A percentile compares a stretch with the other conserved stretches of the same genome.
Conservation (phyloP, 2,329 filamentous ascomycete species). For the Arthrobotrys sphaeroides region DNA sequence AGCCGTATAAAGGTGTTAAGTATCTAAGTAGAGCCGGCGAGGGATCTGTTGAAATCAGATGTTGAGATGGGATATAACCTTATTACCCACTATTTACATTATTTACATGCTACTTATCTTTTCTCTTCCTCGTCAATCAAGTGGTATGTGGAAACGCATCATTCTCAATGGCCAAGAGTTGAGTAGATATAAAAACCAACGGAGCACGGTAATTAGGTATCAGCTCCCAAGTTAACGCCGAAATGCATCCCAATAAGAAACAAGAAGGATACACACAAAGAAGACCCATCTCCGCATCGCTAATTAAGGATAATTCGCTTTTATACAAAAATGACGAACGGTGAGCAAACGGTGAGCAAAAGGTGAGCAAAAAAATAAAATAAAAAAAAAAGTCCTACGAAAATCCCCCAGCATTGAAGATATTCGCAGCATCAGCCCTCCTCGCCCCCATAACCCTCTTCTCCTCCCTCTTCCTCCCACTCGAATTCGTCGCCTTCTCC, state of each 20-base stretch:
- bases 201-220: neutral
- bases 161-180: neutral
- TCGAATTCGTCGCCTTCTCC: conserved; percentile 55
- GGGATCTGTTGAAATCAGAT: conserved; percentile 63
- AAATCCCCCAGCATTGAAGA: conserved; percentile 50
- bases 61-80: conserved; percentile 59
- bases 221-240: conserved; percentile 22
- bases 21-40: conserved; percentile 74
- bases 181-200: neutral
- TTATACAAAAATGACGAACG: too few species aligned
- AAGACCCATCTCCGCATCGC: neutral
- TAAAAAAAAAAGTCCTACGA: neutral
- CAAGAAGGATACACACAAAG: too few species aligned
- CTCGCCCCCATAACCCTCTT: conserved; percentile 71
- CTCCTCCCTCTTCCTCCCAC: conserved; percentile 63
- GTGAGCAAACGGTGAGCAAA: too few species aligned
- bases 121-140: neutral
- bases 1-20: conserved; percentile 98
- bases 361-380: neutral
- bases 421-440: conserved; percentile 63
- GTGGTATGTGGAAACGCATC: too few species aligned
- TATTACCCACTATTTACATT: neutral
- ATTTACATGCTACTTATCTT: conserved; percentile 9
- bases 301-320: neutral
- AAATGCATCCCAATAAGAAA: neutral